Percentiles rank a stretch among this genome's conserved stretches.
Evolutionary conservation across 208 protist genomes (phyloP).

Genomic region (Leishmania turanica): DNA sequence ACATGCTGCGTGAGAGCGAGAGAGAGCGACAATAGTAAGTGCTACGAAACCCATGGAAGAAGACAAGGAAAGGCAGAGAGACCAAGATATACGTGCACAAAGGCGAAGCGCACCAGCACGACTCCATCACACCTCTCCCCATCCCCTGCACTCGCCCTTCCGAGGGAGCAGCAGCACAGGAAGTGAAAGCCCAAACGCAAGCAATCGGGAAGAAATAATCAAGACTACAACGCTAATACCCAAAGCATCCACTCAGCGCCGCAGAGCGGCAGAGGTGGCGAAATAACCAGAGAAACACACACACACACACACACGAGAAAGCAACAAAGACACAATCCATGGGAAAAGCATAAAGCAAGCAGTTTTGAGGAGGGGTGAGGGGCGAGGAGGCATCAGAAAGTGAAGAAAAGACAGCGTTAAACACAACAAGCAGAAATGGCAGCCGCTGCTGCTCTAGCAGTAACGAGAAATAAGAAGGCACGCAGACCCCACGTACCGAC

Average conservation of each 20-base stretch:
- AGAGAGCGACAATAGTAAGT: not conserved
- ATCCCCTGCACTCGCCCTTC: not conserved
- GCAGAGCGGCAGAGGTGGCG: not conserved
- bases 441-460: not conserved
- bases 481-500: not conserved
- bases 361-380: not conserved
- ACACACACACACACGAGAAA: not conserved
- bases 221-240: not conserved
- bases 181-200: not conserved
- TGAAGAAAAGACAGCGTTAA: not conserved
- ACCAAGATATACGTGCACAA: no score
- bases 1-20: not conserved
- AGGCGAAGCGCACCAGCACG: no score
- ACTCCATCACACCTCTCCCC: no score
- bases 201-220: not conserved
- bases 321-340: not conserved
- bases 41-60: not conserved
- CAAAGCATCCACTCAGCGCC: not conserved
- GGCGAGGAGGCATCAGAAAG: not conserved
- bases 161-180: not conserved
- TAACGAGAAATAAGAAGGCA: not conserved
- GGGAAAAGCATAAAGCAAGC: not conserved
- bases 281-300: not conserved
- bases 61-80: no score
- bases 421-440: not conserved